Base-by-base conservation (phyloP, 345 rosid genomes). In the Anacardium occidentale region DNA sequence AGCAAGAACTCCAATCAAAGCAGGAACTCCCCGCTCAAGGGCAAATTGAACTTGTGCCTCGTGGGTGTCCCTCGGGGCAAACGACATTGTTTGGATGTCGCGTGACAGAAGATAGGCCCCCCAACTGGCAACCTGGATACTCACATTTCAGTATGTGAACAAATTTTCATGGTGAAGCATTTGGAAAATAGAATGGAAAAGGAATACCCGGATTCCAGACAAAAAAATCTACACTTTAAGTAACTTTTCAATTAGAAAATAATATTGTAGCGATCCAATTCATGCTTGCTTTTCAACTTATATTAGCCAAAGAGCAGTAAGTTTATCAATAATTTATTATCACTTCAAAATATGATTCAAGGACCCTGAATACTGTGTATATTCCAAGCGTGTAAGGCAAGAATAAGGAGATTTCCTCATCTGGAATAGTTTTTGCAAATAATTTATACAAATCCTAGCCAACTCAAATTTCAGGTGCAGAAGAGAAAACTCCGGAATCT, bases 41-140 rank as follows among this genome's bases (percentile, higher is more conserved):
- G 94, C 94, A 26, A 89, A 89, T 53, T 87, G 94, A 7, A 89
- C 94, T 54, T 89, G 94, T 3, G 89, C 91, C 72, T 87, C 89
- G 14, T 89, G 94, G 0, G 86, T 81, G 72, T 89, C 94, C 70
- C 92, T 87, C 0, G 94, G 94, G 3, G 92, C 91, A 77, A 87
- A 84, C 20, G 94, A 89, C 84, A 89, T 62, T 0, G 90, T 62
- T 9, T 83, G 0, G 20, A 89, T 77, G 80, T 81, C 77, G 25
- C 90, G 78, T 0, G 87, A 68, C 55, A 83, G 76, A 45, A 89
- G 86, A 63, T 83, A 87, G 1, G 91, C 90, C 37, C 94, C 94
- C 86, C 85, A 86, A 57, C 94, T 89, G 42, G 91, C 94, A n/a
- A 87, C 94, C 94, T 89, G 56, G 63, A 61, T 2, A 1, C 24